phyloP scores from a whole-genome alignment of 2,329 filamentous ascomycete genomes.

The Xylariomycetidae sp. region DNA sequence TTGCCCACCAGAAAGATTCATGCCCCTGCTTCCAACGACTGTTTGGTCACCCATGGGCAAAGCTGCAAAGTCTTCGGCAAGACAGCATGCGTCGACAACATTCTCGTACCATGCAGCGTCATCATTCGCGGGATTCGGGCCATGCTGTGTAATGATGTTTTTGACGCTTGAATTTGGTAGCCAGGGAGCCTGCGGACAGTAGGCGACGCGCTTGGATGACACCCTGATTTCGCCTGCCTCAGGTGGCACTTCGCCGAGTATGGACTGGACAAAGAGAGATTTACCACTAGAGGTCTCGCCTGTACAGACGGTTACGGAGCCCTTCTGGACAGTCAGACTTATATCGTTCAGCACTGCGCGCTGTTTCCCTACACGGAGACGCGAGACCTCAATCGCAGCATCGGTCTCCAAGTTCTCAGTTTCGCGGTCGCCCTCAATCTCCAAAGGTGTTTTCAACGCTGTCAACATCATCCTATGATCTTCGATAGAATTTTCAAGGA shows the following conservation, averaged over 20 bases:
- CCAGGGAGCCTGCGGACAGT: neutral
- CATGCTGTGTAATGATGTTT: too few relatives aligned
- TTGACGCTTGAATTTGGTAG: neutral
- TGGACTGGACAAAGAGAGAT: neutral
- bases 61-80: neutral
- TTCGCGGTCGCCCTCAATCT: too few relatives aligned
- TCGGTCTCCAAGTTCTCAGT: too few relatives aligned
- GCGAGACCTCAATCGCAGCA: too few relatives aligned
- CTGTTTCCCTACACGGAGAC: too few relatives aligned
- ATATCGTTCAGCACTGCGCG: too few relatives aligned
- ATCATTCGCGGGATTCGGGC: neutral
- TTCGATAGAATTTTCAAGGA: too few relatives aligned
- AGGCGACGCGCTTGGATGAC: neutral
- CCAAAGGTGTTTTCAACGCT: too few relatives aligned
- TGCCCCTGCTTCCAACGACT: neutral
- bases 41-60: neutral
- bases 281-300: neutral
- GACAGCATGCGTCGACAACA: neutral
- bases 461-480: too few relatives aligned
- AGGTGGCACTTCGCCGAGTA: neutral
- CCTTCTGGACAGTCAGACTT: too few relatives aligned
- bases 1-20: neutral
- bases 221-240: neutral
- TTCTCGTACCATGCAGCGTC: neutral
- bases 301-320: too few relatives aligned